These are phyloP conservation scores for Colletotrichum liriopes DNA, from an alignment of 2,329 filamentous ascomycete species.

Conservation along the genomic window DNA sequence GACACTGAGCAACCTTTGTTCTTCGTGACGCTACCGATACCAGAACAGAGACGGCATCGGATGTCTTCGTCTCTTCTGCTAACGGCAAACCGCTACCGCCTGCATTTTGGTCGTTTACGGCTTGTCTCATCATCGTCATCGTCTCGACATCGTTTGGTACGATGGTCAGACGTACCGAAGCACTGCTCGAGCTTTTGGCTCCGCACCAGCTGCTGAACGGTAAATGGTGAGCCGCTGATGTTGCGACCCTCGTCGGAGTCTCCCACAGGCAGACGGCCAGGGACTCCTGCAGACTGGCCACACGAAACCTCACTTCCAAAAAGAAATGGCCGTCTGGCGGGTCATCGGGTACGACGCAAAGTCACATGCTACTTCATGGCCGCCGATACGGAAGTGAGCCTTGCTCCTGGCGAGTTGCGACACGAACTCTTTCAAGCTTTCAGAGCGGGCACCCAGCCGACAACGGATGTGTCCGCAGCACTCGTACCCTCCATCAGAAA, in stretches of 20 bases:
- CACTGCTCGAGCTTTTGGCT: conserved; percentile 17
- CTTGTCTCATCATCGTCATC: conserved; percentile 3
- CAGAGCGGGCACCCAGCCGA: neutral
- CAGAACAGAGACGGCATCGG: neutral
- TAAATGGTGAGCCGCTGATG: conserved; percentile 10
- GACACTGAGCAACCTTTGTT: neutral
- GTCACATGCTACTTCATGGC: neutral
- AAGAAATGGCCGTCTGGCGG: neutral
- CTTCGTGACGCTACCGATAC: neutral
- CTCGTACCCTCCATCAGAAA: conserved; percentile 4
- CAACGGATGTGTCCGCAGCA: conserved; percentile 1
- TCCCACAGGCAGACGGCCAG: neutral
- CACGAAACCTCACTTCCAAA: neutral
- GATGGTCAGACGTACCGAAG: conserved; percentile 1
- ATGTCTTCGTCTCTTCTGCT: neutral
- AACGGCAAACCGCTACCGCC: neutral
- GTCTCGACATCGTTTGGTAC: neutral
- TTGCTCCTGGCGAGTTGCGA: neutral
- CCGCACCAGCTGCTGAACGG: neutral
- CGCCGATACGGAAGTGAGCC: neutral
- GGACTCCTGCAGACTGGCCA: conserved; percentile 12
- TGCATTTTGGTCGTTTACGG: neutral
- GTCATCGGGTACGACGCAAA: neutral
- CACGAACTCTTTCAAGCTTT: conserved; percentile 1
- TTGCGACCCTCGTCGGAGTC: neutral